Percentiles rank a stretch among this genome's conserved stretches.
Conservation (phyloP, 2,329 filamentous ascomycete genomes). For the Conoideocrella luteorostrata region DNA sequence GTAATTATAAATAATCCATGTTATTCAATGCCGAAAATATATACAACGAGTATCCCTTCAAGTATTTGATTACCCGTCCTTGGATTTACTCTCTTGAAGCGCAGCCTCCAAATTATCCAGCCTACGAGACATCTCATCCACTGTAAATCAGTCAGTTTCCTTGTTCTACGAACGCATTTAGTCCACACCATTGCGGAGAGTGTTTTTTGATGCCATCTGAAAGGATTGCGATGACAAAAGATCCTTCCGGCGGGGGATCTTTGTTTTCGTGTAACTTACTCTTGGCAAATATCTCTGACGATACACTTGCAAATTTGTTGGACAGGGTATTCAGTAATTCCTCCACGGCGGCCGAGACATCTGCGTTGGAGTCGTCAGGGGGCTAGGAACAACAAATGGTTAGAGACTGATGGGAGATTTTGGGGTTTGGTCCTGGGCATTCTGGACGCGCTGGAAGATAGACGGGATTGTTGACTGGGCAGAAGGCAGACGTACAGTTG, state of each 20-base stretch:
- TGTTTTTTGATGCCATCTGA: too few relatives aligned
- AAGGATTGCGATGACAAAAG: too few relatives aligned
- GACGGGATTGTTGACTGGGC: neutral
- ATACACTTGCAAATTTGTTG: conserved; percentile 78
- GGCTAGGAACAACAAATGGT: too few relatives aligned
- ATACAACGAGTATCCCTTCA: too few relatives aligned
- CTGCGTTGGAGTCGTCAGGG: conserved; percentile 46
- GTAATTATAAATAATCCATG: too few relatives aligned
- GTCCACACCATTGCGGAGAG: too few relatives aligned
- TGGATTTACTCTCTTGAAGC: conserved; percentile 52
- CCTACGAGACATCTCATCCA: conserved; percentile 89
- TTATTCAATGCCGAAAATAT: too few relatives aligned
- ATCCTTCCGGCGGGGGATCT: too few relatives aligned
- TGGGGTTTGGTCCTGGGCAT: too few relatives aligned
- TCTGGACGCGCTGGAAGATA: too few relatives aligned
- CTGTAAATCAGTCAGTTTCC: conserved; percentile 42
- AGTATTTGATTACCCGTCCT: conserved; percentile 33
- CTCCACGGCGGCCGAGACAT: conserved; percentile 75
- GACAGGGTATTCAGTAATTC: conserved; percentile 79
- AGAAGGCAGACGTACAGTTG: conserved; percentile 2
- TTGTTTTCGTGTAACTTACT: conserved; percentile 50
- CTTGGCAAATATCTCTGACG: conserved; percentile 81
- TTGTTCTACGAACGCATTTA: too few relatives aligned
- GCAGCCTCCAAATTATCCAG: conserved; percentile 77
- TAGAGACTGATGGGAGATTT: too few relatives aligned